Base-by-base conservation (phyloP, 1,284 basidiomycete genomes). In the Coniferiporia weirii region DNA sequence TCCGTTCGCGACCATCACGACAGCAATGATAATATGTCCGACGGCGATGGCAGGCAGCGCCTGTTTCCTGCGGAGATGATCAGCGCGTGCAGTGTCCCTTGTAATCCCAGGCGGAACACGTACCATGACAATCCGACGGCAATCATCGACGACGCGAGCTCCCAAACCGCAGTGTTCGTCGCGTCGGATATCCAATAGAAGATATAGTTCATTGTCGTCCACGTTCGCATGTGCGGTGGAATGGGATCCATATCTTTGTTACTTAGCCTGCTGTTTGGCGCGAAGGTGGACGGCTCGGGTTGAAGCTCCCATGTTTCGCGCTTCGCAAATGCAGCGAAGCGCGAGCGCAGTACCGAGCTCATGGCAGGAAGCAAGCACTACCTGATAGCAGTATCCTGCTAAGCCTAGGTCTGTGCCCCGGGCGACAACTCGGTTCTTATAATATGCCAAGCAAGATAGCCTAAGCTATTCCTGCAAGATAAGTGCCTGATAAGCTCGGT, bases 231-330 rank as follows among this genome's bases (percentile, higher is more conserved):
- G 46, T 80, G 68, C 1, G 72, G 75, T 32, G 84, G 83, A 8
- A 87, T 84, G 2, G 86, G 86, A 64, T 89, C 87, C 82, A 87
- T 87, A 66, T 89, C 86, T 66, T 80, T 79, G 71, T 90, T 90
- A 63, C 82, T 86, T 83, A 84, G 86, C 66, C 76, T 72, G 65
- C 72, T 69, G 51, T 67, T 73, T 36, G 77, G 74, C 7, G 82
- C 82, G 61, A 81, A 81, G 10, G 78, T 80, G n/a, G 77, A 75
- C 22, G 76, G 68, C 57, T 75, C 73, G 12, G 74, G 76, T 64
- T 79, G 75, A n/a, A 82, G 73, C 4, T 63, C 73, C 80, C 80
- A 82, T 59, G 68, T 63, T 52, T 64, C 66, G 40, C 69, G 54
- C 15, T 56, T 52, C 27, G 32, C 54, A n/a, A 56, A 34, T 12